Percentiles rank a stretch among this genome's conserved stretches.
phyloP scores from a whole-genome alignment of 169 alveolate species.

The Babesia sp. region DNA sequence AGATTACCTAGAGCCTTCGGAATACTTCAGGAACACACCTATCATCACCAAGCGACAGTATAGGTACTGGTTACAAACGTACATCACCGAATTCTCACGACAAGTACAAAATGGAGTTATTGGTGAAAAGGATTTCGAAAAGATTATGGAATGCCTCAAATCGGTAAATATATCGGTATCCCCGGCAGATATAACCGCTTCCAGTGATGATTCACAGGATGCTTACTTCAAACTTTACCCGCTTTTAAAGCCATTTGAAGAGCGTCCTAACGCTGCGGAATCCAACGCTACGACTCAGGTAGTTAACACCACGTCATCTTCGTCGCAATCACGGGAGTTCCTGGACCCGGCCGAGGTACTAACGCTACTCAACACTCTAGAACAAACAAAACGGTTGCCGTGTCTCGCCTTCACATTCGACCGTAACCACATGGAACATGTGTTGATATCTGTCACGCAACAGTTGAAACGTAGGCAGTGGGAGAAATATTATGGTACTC shows the following conservation, averaged over 20 bases:
- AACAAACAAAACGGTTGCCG: slow-evolving; percentile 81
- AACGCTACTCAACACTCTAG: slow-evolving; percentile 76
- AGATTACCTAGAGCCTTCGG: slow-evolving; percentile 65
- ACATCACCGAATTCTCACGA: slow-evolving; percentile 29
- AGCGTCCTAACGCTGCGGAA: background rate
- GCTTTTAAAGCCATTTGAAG: slow-evolving; percentile 6
- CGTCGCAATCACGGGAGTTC: slow-evolving; percentile 37
- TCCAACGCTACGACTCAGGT: background rate
- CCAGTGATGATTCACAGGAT: slow-evolving; percentile 22
- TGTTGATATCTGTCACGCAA: slow-evolving; percentile 72
- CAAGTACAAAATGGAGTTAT: slow-evolving; percentile 49
- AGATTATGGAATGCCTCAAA: slow-evolving; percentile 20
- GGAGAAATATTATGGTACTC: slow-evolving; percentile 85
- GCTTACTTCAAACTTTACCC: slow-evolving; percentile 28
- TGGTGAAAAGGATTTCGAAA: slow-evolving; percentile 1
- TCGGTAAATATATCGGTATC: slow-evolving; percentile 21
- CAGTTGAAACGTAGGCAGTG: slow-evolving; percentile 79
- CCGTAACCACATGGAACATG: slow-evolving; percentile 78
- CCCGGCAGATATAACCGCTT: background rate
- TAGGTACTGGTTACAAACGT: slow-evolving; percentile 61
- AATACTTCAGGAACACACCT: slow-evolving; percentile 72
- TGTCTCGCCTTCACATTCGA: slow-evolving; percentile 86
- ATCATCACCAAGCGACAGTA: slow-evolving; percentile 82
- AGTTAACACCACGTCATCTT: background rate
- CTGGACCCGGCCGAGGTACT: slow-evolving; percentile 71